Evolutionary conservation across 345 rosid genomes (phyloP), one percentile per base, ranked within the genome.

Genomic region (Salix koriyanagi): DNA sequence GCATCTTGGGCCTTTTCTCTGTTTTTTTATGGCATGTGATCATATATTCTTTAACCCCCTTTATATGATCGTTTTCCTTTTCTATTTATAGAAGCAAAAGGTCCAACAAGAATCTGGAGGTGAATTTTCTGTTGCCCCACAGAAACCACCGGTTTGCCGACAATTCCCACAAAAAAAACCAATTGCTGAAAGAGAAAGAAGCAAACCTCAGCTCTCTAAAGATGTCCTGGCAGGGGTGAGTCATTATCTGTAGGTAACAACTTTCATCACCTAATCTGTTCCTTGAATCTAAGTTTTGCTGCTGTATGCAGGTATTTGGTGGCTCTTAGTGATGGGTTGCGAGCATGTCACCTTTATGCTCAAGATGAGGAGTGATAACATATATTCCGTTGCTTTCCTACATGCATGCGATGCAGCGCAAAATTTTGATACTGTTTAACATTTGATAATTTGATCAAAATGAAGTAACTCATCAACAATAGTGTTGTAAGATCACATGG

Each of bases 221-320:
- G 97, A 91, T 56, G 28, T 91, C 70, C 83, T 96, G 62, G 86
- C 94, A 48, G 91, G 90, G 90, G 92, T 91, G 75, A 90, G 93
- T 72, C 21, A 36, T 74, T 67, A 7, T 72, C 19, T 26, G 23
- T 37, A 50, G 32, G 48, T 30, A 54, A 62, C 21, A 21, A 50
- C 37, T 48, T 58, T 21, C 68, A 61, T n/a, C 8, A 56, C 56
- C 21, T 69, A 36, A 56, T 37, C 44, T 54, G 19, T 67, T 64
- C 41, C 7, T 65, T 78, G 58, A 73, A 30, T 56, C 75, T 69
- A 19, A 56, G 70, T 73, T 70, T 26, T 39, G 23, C 10, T 28
- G 62, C 19, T 46, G 36, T 65, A 25, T 82, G 77, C 81, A 91
- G 96, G 87, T 92, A 39, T 92, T 90, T 19, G 89, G 89, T 32